Percentiles rank a stretch among this genome's conserved stretches.
Evolutionary conservation across 1,139 yeast genomes (phyloP).

Genomic region (Lodderomyces parapsilosis): DNA sequence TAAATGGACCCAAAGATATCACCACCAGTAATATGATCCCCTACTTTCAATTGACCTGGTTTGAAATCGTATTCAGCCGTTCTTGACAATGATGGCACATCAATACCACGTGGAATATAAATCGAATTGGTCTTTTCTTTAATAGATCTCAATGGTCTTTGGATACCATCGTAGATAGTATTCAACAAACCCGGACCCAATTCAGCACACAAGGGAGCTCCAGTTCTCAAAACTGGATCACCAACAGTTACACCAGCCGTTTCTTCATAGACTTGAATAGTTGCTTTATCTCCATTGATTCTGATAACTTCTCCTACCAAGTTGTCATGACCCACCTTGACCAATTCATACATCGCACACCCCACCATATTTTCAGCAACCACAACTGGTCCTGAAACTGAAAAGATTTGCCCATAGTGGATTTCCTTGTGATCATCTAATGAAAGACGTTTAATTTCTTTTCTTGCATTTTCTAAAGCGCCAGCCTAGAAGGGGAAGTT

Average conservation of each 20-base stretch:
- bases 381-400: slow-evolving; percentile 97
- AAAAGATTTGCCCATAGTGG: slow-evolving; percentile 83
- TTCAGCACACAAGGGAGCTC: slow-evolving; percentile 96
- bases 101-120: slow-evolving; percentile 98
- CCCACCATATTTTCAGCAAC: slow-evolving; percentile 99
- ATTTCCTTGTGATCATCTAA: slow-evolving; percentile 74
- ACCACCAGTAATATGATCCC: slow-evolving; percentile 98
- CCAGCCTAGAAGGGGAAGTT: slow-evolving; percentile 61
- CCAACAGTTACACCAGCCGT: slow-evolving; percentile 99
- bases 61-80: slow-evolving; percentile 79
- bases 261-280: slow-evolving; percentile 98
- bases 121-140: slow-evolving; percentile 83
- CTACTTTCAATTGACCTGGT: slow-evolving; percentile 78
- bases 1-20: slow-evolving; percentile 92
- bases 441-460: slow-evolving; percentile 83
- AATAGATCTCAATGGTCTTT: slow-evolving; percentile 94
- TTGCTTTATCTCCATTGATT: slow-evolving; percentile 93
- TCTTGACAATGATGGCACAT: slow-evolving; percentile 91
- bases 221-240: slow-evolving; percentile 96
- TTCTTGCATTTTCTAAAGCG: slow-evolving; percentile 95
- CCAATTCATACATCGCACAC: slow-evolving; percentile 98
- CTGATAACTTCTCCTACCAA: slow-evolving; percentile 98
- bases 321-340: slow-evolving; percentile 94
- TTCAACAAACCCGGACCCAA: slow-evolving; percentile 99
- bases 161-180: slow-evolving; percentile 98